Conservation (phyloP, 2,329 filamentous ascomycete species). For the Colletotrichum tropicicola region DNA sequence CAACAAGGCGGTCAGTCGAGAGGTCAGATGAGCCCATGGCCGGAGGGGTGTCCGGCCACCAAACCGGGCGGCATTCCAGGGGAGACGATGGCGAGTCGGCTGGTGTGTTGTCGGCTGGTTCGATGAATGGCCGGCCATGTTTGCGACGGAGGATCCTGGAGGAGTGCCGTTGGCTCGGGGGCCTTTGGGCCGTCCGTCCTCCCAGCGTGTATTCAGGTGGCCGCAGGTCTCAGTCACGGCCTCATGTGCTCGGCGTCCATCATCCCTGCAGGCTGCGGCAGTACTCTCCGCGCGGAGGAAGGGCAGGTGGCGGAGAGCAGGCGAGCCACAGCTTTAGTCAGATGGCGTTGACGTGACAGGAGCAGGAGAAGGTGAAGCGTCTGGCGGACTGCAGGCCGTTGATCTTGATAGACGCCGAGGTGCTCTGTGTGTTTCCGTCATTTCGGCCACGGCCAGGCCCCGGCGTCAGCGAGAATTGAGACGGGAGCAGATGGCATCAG, state of each 20-base stretch:
- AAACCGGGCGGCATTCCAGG: conserved; percentile 1
- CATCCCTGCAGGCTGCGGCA: neutral
- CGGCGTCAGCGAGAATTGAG: conserved; percentile 9
- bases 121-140: conserved; percentile 1
- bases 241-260: neutral
- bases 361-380: neutral
- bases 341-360: neutral
- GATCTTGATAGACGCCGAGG: neutral
- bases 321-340: neutral
- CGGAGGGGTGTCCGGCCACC: conserved; percentile 14
- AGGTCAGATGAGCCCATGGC: conserved; percentile 27
- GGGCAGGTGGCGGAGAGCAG: neutral
- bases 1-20: conserved; percentile 26
- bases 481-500: conserved; percentile 9
- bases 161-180: conserved; percentile 22
- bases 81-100: neutral
- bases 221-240: neutral
- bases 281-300: neutral
- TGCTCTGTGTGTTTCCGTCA: conserved; percentile 4
- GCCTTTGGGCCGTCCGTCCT: neutral
- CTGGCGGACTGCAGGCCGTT: neutral
- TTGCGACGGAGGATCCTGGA: conserved; percentile 1
- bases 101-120: neutral
- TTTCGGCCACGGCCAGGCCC: neutral
- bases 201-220: neutral